Conservation (phyloP, 2,329 filamentous ascomycete species). For the Trichoderma lentiforme region DNA sequence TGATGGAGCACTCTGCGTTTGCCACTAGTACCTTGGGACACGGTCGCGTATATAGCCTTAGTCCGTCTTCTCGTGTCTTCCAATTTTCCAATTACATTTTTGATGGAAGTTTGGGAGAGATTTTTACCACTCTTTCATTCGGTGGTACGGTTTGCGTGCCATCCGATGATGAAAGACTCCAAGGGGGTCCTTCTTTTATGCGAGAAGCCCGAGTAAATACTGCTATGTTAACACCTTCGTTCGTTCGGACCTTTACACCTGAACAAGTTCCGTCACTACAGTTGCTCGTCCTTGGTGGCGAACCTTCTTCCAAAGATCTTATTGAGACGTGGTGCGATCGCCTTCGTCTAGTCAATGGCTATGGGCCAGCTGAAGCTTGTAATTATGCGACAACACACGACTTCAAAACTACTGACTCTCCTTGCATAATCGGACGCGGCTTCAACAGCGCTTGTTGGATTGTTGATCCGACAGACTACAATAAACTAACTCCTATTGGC, state of each 20-base stretch:
- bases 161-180: slow-evolving; percentile 21
- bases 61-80: slow-evolving; percentile 47
- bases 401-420: slow-evolving; percentile 1
- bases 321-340: slow-evolving; percentile 22
- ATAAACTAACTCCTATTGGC: slow-evolving; percentile 22
- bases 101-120: slow-evolving; percentile 41
- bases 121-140: slow-evolving; percentile 22
- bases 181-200: slow-evolving; percentile 14
- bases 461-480: slow-evolving; percentile 21
- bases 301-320: slow-evolving; percentile 13
- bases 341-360: slow-evolving; percentile 20
- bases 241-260: slow-evolving; percentile 20
- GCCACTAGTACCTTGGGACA: slow-evolving; percentile 50
- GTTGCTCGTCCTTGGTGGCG: slow-evolving; percentile 19
- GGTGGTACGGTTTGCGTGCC: slow-evolving; percentile 27
- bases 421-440: slow-evolving; percentile 16
- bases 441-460: slow-evolving; percentile 23
- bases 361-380: slow-evolving; percentile 23
- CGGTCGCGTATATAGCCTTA: slow-evolving; percentile 45
- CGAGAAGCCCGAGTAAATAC: slow-evolving; percentile 2
- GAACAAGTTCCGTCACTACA: slow-evolving; percentile 19
- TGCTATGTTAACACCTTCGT: slow-evolving; percentile 22
- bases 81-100: slow-evolving; percentile 52
- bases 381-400: slow-evolving; percentile 17
- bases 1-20: slow-evolving; percentile 47